Conservation (phyloP, 2,329 filamentous ascomycete genomes). For the Pochonia chlamydosporia region DNA sequence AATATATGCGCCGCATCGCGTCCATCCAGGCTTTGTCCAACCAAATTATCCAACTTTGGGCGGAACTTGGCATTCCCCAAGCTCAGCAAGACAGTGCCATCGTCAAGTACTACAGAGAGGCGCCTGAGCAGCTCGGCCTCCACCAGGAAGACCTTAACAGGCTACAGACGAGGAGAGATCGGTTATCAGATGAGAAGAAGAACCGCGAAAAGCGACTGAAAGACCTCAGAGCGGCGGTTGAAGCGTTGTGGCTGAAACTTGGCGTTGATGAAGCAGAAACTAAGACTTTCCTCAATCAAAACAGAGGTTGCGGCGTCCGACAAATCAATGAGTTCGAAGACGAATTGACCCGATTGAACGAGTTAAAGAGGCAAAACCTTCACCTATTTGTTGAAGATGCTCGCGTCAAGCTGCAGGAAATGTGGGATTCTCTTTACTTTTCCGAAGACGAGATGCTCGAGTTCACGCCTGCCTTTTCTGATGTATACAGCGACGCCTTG, state of each 20-base stretch:
- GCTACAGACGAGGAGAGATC: constrained; percentile 70
- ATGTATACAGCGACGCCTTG: constrained; percentile 93
- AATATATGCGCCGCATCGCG: constrained; percentile 79
- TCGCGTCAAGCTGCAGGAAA: constrained; percentile 80
- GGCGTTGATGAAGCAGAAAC: constrained; percentile 77
- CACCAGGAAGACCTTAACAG: constrained; percentile 79
- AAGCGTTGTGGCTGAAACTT: constrained; percentile 82
- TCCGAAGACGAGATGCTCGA: constrained; percentile 98
- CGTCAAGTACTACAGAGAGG: constrained; percentile 81
- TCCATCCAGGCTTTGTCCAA: constrained; percentile 71
- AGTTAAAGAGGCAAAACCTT: constrained; percentile 90
- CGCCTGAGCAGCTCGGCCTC: constrained; percentile 88
- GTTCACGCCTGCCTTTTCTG: constrained; percentile 93
- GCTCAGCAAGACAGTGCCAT: constrained; percentile 85
- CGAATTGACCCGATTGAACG: constrained; percentile 77
- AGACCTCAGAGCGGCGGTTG: constrained; percentile 72
- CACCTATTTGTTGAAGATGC: constrained; percentile 96
- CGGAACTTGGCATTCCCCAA: constrained; percentile 88
- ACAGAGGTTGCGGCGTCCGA: constrained; percentile 84
- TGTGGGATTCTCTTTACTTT: constrained; percentile 92
- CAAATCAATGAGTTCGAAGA: constrained; percentile 96
- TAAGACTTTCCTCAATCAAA: constrained; percentile 77
- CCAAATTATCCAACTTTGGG: constrained; percentile 91
- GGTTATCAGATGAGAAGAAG: constrained; percentile 82
- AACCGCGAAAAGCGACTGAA: constrained; percentile 70